Evolutionary conservation across 1,284 basidiomycete genomes (phyloP), one percentile per base, ranked within the genome.

Genomic region (Erythrobasidium hasegawianum): DNA sequence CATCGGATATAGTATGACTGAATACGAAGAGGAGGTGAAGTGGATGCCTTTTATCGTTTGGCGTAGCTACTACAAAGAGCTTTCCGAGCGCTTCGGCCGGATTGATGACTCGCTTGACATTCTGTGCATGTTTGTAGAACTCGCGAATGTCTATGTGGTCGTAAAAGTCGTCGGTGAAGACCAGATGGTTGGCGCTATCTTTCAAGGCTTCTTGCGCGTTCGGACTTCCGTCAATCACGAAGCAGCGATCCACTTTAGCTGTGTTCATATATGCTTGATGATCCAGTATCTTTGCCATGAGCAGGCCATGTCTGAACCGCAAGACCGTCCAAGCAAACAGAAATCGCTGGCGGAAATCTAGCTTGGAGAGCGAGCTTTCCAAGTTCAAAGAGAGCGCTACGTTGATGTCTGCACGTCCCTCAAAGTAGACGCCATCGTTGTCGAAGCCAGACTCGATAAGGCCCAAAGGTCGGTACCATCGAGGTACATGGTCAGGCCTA

Each of bases 401-500:
- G 29, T 64, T 64, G 61, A 64, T 57, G 29, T 64, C 61, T 29
- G 61, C 52, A 29, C 61, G 41, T 33, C 61, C 61, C 39, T 64
- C 61, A 24, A 56, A 47, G 18, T 52, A 40, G 7, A 56, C 7
- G 1, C 53, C 61, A 40, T 64, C 61, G n/a, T 56, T 52, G 29
- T 64, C 61, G 26, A 64, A 64, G 38, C 61, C 61, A 24, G 53
- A 18, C 27, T 64, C 61, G 41, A 64, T 54, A 4, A 64, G 24
- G 33, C 61, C 61, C 14, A 47, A 53, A 13, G 61, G 61, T 24
- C 61, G 52, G n/a, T 56, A 64, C 53, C 52, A 43, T 39, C 38
- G 38, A 20, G 43, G 39, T 29, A 33, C 33, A 11, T 27, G 39
- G 33, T 52, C 59, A 3, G 40, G n/a, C 2, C 54, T 52, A 55